phyloP scores from a whole-genome alignment of 495 filamentous ascomycete species.

The Neurospora terricola region DNA sequence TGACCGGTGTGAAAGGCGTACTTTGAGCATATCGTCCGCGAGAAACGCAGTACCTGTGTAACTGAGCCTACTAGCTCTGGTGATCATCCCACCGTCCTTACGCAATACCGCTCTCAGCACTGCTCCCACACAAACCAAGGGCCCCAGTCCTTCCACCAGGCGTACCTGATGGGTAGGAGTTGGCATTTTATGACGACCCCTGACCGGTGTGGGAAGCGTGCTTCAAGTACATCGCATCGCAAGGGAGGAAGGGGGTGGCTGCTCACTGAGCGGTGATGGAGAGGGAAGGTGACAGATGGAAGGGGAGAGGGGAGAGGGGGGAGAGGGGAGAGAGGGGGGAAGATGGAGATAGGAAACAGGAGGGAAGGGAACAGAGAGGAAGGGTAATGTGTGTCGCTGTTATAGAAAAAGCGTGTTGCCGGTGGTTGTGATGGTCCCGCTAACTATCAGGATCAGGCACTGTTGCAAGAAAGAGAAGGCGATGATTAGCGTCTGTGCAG shows the following conservation, averaged over 20 bases:
- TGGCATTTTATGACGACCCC: not conserved
- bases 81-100: slow-evolving; percentile 3
- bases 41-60: not conserved
- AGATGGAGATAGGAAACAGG: not conserved
- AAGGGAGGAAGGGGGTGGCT: not conserved
- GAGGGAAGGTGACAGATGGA: not conserved
- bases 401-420: not conserved
- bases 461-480: not conserved
- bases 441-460: not conserved
- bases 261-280: not conserved
- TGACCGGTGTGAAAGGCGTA: not conserved
- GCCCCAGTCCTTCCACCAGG: slow-evolving; percentile 7
- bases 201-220: not conserved
- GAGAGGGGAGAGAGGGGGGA: not conserved
- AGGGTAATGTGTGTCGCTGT: not conserved
- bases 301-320: not conserved
- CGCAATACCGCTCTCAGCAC: not conserved
- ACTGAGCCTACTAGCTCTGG: not conserved
- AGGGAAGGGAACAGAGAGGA: not conserved
- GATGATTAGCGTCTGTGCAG: no score
- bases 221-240: not conserved
- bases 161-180: slow-evolving; percentile 3
- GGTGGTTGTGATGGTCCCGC: not conserved
- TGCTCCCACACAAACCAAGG: not conserved
- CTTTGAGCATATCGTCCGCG: not conserved